phyloP scores from a whole-genome alignment of 1,139 yeast species.

The Candida neerlandica region DNA sequence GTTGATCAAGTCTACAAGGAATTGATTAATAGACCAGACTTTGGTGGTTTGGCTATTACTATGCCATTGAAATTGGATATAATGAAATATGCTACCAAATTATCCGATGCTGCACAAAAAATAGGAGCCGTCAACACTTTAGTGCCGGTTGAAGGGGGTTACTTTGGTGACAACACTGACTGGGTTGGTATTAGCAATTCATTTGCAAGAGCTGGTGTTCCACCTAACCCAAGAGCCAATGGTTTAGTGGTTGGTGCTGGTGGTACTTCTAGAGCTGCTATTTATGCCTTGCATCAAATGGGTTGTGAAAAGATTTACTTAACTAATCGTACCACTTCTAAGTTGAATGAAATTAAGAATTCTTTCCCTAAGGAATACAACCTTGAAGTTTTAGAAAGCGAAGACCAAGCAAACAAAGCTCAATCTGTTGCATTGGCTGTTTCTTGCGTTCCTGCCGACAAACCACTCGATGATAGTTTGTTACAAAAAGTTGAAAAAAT shows the following conservation, averaged over 20 bases:
- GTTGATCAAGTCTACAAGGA: conserved; percentile 53
- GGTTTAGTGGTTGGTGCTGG: conserved; percentile 94
- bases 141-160: conserved; percentile 53
- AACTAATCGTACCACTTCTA: conserved; percentile 76
- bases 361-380: conserved; percentile 65
- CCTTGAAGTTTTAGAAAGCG: conserved; percentile 58
- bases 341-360: conserved; percentile 58
- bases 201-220: conserved; percentile 60
- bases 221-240: conserved; percentile 32
- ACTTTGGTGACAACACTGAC: conserved; percentile 90
- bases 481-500: conserved; percentile 45
- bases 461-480: conserved; percentile 62
- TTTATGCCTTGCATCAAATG: conserved; percentile 76
- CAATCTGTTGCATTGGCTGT: conserved; percentile 64
- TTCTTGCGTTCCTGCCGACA: conserved; percentile 89
- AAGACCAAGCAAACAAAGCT: conserved; percentile 43
- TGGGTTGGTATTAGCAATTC: conserved; percentile 87
- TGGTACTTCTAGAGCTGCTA: conserved; percentile 96
- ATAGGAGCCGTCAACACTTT: conserved; percentile 97
- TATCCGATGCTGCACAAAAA: conserved; percentile 69
- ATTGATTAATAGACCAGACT: conserved; percentile 49
- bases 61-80: conserved; percentile 87
- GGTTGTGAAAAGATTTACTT: conserved; percentile 80
- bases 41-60: conserved; percentile 92
- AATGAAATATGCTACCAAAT: conserved; percentile 61